A percentile compares a stretch with the other conserved stretches of the same genome.
These are phyloP conservation scores for Alternaria sp. DNA, from an alignment of 2,329 filamentous ascomycete genomes.

Conservation along the genomic window DNA sequence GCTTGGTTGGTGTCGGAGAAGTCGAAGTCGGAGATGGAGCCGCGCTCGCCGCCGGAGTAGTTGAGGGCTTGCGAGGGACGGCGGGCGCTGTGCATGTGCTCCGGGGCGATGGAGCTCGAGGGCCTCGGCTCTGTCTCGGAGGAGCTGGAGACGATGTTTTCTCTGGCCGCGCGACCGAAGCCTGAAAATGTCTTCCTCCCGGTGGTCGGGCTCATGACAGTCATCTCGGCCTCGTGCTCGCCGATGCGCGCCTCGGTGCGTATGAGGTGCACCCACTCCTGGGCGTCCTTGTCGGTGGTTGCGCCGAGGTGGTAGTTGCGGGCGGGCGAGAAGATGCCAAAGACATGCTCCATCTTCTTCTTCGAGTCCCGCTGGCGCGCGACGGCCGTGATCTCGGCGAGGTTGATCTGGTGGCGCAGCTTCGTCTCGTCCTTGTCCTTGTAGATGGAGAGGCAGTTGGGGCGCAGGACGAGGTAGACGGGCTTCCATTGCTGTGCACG, in stretches of 20 bases:
- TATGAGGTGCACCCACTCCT: slow-evolving; percentile 86
- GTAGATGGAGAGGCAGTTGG: slow-evolving; percentile 90
- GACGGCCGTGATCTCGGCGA: slow-evolving; percentile 90
- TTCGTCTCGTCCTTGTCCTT: slow-evolving; percentile 90
- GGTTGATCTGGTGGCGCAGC: slow-evolving; percentile 83
- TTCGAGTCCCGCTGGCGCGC: slow-evolving; percentile 89
- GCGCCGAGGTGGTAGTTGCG: slow-evolving; percentile 93
- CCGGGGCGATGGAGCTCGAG: slow-evolving; percentile 34
- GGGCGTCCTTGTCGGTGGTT: slow-evolving; percentile 72
- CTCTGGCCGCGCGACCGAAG: slow-evolving; percentile 44
- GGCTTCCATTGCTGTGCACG: slow-evolving; percentile 80
- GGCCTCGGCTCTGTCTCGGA: slow-evolving; percentile 52
- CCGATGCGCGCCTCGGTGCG: slow-evolving; percentile 81
- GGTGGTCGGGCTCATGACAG: slow-evolving; percentile 70
- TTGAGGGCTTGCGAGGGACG: slow-evolving; percentile 68
- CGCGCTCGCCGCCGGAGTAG: slow-evolving; percentile 70
- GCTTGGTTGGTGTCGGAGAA: slow-evolving; percentile 75
- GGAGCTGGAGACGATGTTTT: slow-evolving; percentile 52
- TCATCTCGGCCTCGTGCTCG: slow-evolving; percentile 85
- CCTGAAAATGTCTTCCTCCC: slow-evolving; percentile 56
- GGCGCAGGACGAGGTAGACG: slow-evolving; percentile 86
- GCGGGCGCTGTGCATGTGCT: slow-evolving; percentile 50
- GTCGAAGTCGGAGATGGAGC: slow-evolving; percentile 87
- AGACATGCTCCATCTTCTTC: slow-evolving; percentile 83
- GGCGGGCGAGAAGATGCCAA: slow-evolving; percentile 89